Evolutionary conservation across 2,329 filamentous ascomycete species (phyloP).

Genomic region (Pestalotiopsis fici): DNA sequence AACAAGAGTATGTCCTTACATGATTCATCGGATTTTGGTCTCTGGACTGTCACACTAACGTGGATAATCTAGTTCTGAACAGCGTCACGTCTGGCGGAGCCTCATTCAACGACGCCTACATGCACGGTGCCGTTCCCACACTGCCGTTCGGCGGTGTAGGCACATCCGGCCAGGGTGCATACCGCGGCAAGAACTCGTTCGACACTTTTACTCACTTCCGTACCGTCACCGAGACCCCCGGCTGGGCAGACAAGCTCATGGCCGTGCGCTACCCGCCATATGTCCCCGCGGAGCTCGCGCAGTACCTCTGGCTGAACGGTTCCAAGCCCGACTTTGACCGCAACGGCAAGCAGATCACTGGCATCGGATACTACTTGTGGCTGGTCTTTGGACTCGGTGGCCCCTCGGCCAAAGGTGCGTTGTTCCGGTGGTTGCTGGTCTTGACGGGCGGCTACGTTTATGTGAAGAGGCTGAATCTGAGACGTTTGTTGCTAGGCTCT

Average conservation of each 20-base stretch:
- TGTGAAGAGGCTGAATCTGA: slow-evolving; percentile 18
- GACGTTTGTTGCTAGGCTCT: background rate
- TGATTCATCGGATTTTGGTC: background rate
- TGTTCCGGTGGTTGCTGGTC: slow-evolving; percentile 52
- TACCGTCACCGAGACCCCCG: slow-evolving; percentile 60
- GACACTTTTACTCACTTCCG: slow-evolving; percentile 53
- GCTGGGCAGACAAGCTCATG: slow-evolving; percentile 68
- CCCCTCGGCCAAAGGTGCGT: slow-evolving; percentile 47
- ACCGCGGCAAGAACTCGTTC: slow-evolving; percentile 76
- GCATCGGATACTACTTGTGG: slow-evolving; percentile 55
- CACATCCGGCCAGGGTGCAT: slow-evolving; percentile 73
- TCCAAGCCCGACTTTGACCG: slow-evolving; percentile 64
- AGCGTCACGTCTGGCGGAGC: slow-evolving; percentile 69
- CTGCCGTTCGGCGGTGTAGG: slow-evolving; percentile 84
- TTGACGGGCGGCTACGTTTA: slow-evolving; percentile 35
- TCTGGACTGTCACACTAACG: background rate
- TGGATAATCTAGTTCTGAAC: slow-evolving; percentile 51
- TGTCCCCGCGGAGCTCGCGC: slow-evolving; percentile 43
- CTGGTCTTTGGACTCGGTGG: slow-evolving; percentile 54
- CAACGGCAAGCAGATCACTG: slow-evolving; percentile 51
- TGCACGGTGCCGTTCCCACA: slow-evolving; percentile 70
- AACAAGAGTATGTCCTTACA: slow-evolving; percentile 59
- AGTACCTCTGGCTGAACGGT: slow-evolving; percentile 42
- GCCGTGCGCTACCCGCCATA: slow-evolving; percentile 70
- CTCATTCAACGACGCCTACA: slow-evolving; percentile 66